Percentiles rank a stretch among this genome's conserved stretches.
phyloP scores from a whole-genome alignment of 139 green algal species.

The Coccomyxa sp. region DNA sequence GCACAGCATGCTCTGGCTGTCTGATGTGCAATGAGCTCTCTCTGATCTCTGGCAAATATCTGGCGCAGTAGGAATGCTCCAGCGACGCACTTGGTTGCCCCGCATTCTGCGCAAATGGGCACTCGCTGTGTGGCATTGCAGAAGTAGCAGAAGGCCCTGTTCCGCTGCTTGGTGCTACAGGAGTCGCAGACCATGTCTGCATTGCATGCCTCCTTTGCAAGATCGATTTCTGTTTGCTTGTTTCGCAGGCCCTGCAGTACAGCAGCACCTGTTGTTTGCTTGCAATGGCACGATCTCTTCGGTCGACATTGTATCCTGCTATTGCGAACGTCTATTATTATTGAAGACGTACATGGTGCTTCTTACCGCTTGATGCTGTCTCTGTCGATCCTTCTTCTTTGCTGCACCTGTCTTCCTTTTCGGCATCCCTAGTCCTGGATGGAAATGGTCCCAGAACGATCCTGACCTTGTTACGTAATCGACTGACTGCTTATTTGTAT shows the following conservation, averaged over 20 bases:
- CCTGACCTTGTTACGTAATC: too few relatives aligned
- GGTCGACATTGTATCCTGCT: background rate
- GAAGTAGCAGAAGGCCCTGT: conserved; percentile 33
- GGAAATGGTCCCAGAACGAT: too few relatives aligned
- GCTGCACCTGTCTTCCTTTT: background rate
- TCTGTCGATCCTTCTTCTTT: background rate
- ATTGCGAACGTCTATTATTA: background rate
- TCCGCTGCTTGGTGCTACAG: conserved; percentile 26
- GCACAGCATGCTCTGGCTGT: too few relatives aligned
- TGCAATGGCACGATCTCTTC: background rate
- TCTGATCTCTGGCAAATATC: too few relatives aligned
- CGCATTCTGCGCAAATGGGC: conserved; percentile 26
- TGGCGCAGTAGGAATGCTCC: too few relatives aligned
- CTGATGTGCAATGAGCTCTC: too few relatives aligned
- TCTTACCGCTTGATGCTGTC: background rate
- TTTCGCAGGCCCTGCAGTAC: conserved; percentile 4
- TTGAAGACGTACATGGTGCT: background rate
- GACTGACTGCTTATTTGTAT: too few relatives aligned
- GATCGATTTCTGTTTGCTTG: conserved; percentile 3
- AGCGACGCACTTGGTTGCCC: conserved; percentile 18
- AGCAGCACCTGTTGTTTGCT: too few relatives aligned
- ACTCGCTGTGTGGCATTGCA: conserved; percentile 23
- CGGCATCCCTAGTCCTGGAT: background rate
- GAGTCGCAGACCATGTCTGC: conserved; percentile 24
- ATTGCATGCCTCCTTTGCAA: conserved; percentile 26